A percentile compares a stretch with the other conserved stretches of the same genome.
These are phyloP conservation scores for Neurospora sublineolata DNA, from an alignment of 495 filamentous ascomycete genomes.

Conservation along the genomic window DNA sequence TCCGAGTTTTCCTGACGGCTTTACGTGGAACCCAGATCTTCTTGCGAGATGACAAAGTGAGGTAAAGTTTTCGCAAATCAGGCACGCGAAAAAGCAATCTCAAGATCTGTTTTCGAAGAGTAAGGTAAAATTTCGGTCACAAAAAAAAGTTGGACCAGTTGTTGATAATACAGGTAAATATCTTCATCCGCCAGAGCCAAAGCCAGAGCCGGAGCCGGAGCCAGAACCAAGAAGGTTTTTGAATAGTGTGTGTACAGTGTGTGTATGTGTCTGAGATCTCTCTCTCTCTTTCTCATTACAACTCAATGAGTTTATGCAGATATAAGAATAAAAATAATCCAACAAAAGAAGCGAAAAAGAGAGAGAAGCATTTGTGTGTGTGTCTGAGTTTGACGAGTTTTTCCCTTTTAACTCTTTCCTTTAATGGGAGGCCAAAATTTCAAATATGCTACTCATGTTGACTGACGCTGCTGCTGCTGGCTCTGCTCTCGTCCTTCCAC, in stretches of 20 bases:
- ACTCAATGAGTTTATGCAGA: neutral
- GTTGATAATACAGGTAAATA: too few relatives aligned
- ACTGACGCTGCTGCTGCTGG: constrained; percentile 5
- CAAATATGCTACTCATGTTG: constrained; percentile 29
- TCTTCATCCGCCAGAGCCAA: too few relatives aligned
- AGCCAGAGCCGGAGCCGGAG: neutral
- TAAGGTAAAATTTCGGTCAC: too few relatives aligned
- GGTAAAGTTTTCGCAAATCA: too few relatives aligned
- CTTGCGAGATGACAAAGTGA: too few relatives aligned
- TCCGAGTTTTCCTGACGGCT: too few relatives aligned
- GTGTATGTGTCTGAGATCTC: neutral
- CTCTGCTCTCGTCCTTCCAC: constrained; percentile 4
- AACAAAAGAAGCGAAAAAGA: neutral
- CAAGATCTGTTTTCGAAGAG: too few relatives aligned
- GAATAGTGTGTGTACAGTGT: neutral
- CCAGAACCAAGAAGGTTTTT: neutral
- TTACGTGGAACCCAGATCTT: too few relatives aligned
- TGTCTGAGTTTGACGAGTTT: neutral
- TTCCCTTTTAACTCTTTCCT: neutral
- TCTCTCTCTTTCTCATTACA: neutral
- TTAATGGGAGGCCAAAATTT: constrained; percentile 19
- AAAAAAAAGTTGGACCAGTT: too few relatives aligned
- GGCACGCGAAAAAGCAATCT: too few relatives aligned
- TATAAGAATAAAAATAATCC: neutral
- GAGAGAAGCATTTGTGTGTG: neutral